Base-by-base conservation (phyloP, 306 rosid species). In the Lablab purpureus region DNA sequence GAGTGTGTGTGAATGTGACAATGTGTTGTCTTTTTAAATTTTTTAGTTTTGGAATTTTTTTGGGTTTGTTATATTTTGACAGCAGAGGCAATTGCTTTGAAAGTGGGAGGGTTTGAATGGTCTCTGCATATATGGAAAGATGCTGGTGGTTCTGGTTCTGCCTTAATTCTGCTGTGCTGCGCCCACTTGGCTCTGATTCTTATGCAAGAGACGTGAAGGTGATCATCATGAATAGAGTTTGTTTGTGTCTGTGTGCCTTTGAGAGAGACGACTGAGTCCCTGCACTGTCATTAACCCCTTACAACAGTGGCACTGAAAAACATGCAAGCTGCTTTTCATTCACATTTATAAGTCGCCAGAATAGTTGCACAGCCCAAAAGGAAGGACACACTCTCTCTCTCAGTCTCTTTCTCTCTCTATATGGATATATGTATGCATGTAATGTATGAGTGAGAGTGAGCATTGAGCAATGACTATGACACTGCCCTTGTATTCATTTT, bases 291-390 rank as follows among this genome's bases (percentile, higher is more conserved):
- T 90, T 85, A 85, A 84, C 87, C 76, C 77, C 83, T 79, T 73
- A n/a, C 85, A 80, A 79, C 87, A 49, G 74, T 87, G 98, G 96
- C 97, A 90, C 98, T 91, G 98, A 94, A 94, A 91, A 91, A 80
- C 92, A 91, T 91, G 98, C 85, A 55, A 58, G 12, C 81, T 22
- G 40, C 52, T 84, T 84, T 87, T 78, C 36, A 79, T 81, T 87
- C 77, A 76, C 87, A 91, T 87, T 91, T 85, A 89, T 86, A 76
- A 74, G 63, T 74, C 63, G 75, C 82, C 89, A 80, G 84, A 82
- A 43, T 25, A 67, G 55, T 47, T n/a, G 74, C 79, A 67, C 79
- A 73, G 50, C 58, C 73, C 60, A 69, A 81, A 64, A 76, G 82
- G 45, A 71, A 81, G 36, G 46, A 69, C 65, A 17, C 19, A 0